These are phyloP conservation scores for Prunus armeniaca DNA, from an alignment of 306 rosid species.

Conservation along the genomic window DNA sequence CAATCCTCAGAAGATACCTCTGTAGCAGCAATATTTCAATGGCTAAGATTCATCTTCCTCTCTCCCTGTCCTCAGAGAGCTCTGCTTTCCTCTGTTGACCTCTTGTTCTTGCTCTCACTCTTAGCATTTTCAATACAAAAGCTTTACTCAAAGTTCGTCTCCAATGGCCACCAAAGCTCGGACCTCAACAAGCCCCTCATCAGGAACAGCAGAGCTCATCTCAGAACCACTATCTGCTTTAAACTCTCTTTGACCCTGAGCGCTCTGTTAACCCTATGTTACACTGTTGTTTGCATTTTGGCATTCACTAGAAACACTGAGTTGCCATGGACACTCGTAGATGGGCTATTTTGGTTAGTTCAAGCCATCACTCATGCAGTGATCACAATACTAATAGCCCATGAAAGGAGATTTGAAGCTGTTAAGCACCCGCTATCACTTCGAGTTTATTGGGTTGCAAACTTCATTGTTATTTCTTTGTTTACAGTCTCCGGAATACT, in stretches of 20 bases:
- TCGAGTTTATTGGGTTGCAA: conserved; percentile 65
- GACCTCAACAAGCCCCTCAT: conserved; percentile 61
- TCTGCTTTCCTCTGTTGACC: conserved; percentile 47
- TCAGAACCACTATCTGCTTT: conserved; percentile 50
- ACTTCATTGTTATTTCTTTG: conserved; percentile 43
- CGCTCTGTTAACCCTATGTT: conserved; percentile 38
- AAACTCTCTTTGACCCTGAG: conserved; percentile 54
- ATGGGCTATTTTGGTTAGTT: conserved; percentile 70
- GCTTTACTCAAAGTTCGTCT: conserved; percentile 47
- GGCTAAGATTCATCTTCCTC: conserved; percentile 71
- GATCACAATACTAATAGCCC: conserved; percentile 50
- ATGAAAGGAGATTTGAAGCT: conserved; percentile 59
- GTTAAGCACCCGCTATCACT: conserved; percentile 61
- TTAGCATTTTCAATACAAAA: conserved; percentile 43
- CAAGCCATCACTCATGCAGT: conserved; percentile 63
- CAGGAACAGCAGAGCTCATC: conserved; percentile 9
- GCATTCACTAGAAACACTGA: conserved; percentile 32
- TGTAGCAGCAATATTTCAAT: conserved; percentile 35
- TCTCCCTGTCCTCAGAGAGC: conserved; percentile 91
- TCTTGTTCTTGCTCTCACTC: conserved; percentile 49
- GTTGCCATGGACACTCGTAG: conserved; percentile 45
- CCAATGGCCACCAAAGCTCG: conserved; percentile 25
- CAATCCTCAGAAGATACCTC: conserved; percentile 38
- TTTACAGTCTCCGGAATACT: conserved; percentile 59
- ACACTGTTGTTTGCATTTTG: conserved; percentile 41